Percentiles rank a stretch among this genome's conserved stretches.
phyloP scores from a whole-genome alignment of 805 yeast species.

The Myxozyma monticola region DNA sequence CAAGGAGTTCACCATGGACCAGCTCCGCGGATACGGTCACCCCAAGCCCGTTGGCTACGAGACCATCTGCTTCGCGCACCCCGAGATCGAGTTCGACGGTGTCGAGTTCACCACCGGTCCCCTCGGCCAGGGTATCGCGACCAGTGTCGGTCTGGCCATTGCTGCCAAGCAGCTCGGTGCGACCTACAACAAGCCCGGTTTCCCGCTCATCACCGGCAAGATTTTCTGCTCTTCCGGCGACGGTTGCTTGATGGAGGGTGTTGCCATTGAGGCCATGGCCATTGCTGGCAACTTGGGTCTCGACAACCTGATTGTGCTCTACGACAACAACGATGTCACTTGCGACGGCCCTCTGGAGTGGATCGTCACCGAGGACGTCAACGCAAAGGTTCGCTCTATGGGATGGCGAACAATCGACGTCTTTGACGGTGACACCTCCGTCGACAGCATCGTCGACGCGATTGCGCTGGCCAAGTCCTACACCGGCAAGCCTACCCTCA shows the following conservation, averaged over 20 bases:
- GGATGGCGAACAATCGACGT: conserved; percentile 44
- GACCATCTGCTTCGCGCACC: conserved; percentile 45
- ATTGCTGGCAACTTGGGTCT: conserved; percentile 44
- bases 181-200: conserved; percentile 41
- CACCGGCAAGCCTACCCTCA: conserved; percentile 40
- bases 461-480: conserved; percentile 40
- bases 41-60: conserved; percentile 17
- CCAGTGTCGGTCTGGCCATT: conserved; percentile 45
- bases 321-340: conserved; percentile 43
- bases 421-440: conserved; percentile 39
- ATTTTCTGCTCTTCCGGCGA: conserved; percentile 44
- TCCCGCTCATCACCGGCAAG: conserved; percentile 37
- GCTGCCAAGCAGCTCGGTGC: conserved; percentile 42
- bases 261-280: conserved; percentile 43
- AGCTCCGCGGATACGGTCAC: conserved; percentile 42
- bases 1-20: conserved; percentile 41
- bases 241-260: conserved; percentile 47
- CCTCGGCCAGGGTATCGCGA: conserved; percentile 46
- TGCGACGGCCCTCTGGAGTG: conserved; percentile 44
- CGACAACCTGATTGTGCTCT: conserved; percentile 42
- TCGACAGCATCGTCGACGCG: conserved; percentile 41
- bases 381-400: conserved; percentile 40
- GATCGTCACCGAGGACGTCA: conserved; percentile 40
- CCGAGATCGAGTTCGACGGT: conserved; percentile 43
- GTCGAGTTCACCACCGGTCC: conserved; percentile 47